A percentile compares a stretch with the other conserved stretches of the same genome.
These are phyloP conservation scores for Triticum urartu DNA, from an alignment of 176 grass and related monocot species.

Conservation along the genomic window DNA sequence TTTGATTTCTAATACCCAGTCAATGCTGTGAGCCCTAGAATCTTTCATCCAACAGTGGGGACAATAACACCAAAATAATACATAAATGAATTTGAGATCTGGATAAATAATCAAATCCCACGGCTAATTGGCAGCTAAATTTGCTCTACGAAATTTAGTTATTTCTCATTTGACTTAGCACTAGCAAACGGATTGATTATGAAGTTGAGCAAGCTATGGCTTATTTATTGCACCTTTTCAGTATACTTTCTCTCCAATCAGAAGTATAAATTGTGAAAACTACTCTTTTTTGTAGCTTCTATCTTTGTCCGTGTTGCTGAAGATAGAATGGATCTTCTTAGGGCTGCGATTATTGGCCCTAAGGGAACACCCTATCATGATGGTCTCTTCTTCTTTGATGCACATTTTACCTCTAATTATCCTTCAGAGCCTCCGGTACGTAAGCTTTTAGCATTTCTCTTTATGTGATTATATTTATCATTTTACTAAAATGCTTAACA, in stretches of 20 bases:
- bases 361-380: conserved; percentile 90
- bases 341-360: conserved; percentile 79
- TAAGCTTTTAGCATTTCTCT: neutral
- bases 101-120: neutral
- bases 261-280: conserved; percentile 16
- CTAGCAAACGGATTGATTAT: neutral
- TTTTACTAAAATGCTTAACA: conserved; percentile 22
- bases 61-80: neutral
- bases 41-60: neutral
- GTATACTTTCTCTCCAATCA: neutral
- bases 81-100: neutral
- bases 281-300: conserved; percentile 44
- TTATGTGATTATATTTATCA: neutral
- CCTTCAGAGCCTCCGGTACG: conserved; percentile 70
- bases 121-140: neutral
- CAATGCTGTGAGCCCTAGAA: neutral
- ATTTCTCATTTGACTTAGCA: neutral
- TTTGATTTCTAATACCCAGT: neutral
- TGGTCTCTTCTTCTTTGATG: conserved; percentile 93
- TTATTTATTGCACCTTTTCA: neutral
- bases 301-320: conserved; percentile 80
- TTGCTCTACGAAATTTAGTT: neutral
- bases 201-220: neutral
- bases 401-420: conserved; percentile 56
- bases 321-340: conserved; percentile 92